Conservation (phyloP, 306 rosid species). For the Begonia peltatifolia region DNA sequence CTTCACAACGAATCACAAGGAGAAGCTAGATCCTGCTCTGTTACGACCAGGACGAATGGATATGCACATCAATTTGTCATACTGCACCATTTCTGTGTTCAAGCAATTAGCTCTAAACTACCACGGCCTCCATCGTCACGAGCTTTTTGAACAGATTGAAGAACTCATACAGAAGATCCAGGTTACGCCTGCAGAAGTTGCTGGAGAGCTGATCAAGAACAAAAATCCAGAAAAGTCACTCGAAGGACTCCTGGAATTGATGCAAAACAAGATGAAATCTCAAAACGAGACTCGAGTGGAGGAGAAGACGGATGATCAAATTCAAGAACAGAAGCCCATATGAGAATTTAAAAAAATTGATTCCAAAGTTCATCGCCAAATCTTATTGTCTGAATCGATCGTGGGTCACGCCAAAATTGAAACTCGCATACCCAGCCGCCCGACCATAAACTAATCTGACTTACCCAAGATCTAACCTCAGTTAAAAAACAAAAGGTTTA, state of each 20-base stretch:
- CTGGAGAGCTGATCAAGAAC: conserved; percentile 16
- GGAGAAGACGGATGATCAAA: too few relatives aligned
- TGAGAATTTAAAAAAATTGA: too few relatives aligned
- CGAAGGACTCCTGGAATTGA: conserved; percentile 5
- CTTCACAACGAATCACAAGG: conserved; percentile 8
- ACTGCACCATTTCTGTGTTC: conserved; percentile 20
- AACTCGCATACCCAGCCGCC: too few relatives aligned
- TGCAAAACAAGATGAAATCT: conserved; percentile 1
- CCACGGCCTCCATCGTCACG: conserved; percentile 16
- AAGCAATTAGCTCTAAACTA: conserved; percentile 18
- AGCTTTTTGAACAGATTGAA: conserved; percentile 13
- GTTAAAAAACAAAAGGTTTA: too few relatives aligned
- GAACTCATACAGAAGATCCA: conserved; percentile 5
- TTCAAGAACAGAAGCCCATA: too few relatives aligned
- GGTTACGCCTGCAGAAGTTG: conserved; percentile 31
- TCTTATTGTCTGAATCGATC: too few relatives aligned
- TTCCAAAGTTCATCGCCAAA: too few relatives aligned
- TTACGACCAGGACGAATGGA: conserved; percentile 29
- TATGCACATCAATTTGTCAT: conserved; percentile 19
- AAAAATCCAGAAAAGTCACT: conserved; percentile 15
- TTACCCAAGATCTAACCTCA: too few relatives aligned
- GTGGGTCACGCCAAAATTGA: too few relatives aligned
- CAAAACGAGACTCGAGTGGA: too few relatives aligned
- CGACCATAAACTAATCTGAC: too few relatives aligned
- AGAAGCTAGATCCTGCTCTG: conserved; percentile 20